Base-by-base conservation (phyloP, 306 rosid genomes). In the Potentilla sterilis region DNA sequence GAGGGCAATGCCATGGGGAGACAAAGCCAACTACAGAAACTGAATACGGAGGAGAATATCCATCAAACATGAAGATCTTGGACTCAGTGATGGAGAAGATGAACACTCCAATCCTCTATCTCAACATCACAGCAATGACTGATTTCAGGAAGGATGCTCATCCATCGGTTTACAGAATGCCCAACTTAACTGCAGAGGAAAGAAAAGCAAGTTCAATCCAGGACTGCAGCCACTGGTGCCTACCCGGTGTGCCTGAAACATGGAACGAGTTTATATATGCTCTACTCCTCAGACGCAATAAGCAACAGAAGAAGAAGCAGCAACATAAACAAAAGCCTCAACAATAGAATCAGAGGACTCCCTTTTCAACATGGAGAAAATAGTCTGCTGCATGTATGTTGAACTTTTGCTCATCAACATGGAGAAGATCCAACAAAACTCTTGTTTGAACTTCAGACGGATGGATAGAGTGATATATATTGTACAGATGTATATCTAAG, bases 191-290 rank as follows among this genome's bases (percentile, higher is more conserved):
- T 5, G 81, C n/a, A 65, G 87, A 44, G 63, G 89, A 89, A 72
- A 44, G 64, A 6, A 41, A 51, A 14, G 38, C 51, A 9, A 84
- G 86, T 1, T 75, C 83, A 47, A 42, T 51, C 71, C 90, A 89
- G 74, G 93, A 88, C 79, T 89, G 93, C 75, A 86, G 87, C 47
- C 93, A 89, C 82, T 89, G 93, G 93, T 86, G 90, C 78, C 71
- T 88, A 77, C 93, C 93, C 14, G 93, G 93, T 46, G 89, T 86
- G 40, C 93, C 89, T 11, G 89, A 89, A 75, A 77, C 87, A 41
- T 86, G 90, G 90, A 88, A 89, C 38, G 86, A 89, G 58, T 47
- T 78, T 6, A 12, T 78, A 15, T 78, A 72, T 78, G 66, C 81
- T 70, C 77, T 72, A 47, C 80, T 77, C 69, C 80, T 68, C 13